Evolutionary conservation across 495 filamentous ascomycete species (phyloP).

Genomic region (Hyaloscypha hepaticicola): DNA sequence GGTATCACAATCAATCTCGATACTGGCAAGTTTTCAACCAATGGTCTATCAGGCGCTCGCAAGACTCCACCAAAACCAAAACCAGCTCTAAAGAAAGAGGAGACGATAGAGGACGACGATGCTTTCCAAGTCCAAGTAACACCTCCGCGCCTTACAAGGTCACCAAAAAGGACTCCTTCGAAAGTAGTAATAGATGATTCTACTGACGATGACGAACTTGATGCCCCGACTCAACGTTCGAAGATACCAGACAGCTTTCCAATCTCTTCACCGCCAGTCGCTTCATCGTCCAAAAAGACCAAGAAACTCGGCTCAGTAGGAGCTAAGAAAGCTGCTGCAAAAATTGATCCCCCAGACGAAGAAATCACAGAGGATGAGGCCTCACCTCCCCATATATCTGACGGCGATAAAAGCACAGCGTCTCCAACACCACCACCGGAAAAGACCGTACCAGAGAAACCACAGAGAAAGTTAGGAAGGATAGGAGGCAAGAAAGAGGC

Average conservation of each 20-base stretch:
- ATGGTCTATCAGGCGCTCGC: conserved; percentile 12
- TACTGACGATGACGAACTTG: conserved; percentile 32
- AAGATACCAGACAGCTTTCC: conserved; percentile 29
- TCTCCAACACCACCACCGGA: conserved; percentile 20
- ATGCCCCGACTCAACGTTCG: conserved; percentile 29
- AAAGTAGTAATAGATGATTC: conserved; percentile 12
- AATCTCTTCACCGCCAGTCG: conserved; percentile 12
- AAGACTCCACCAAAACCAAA: conserved; percentile 7
- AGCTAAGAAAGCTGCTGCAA: neutral
- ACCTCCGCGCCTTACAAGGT: conserved; percentile 35
- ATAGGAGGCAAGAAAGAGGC: conserved; percentile 32
- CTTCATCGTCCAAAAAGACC: conserved; percentile 6
- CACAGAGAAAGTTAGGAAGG: conserved; percentile 25
- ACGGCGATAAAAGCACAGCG: neutral
- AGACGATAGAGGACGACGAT: conserved; percentile 36
- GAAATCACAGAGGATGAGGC: conserved; percentile 7
- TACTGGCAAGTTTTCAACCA: conserved; percentile 16
- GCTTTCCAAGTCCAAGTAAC: conserved; percentile 54
- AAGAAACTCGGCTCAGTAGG: conserved; percentile 23
- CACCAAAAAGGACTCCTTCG: neutral
- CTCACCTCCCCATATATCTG: neutral
- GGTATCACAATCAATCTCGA: conserved; percentile 29
- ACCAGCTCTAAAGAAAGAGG: neutral
- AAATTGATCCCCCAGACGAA: conserved; percentile 23
- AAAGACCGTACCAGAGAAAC: conserved; percentile 24